Base-by-base conservation (phyloP, 768 basidiomycete species). In the Omphalotus guepiniiformis region DNA sequence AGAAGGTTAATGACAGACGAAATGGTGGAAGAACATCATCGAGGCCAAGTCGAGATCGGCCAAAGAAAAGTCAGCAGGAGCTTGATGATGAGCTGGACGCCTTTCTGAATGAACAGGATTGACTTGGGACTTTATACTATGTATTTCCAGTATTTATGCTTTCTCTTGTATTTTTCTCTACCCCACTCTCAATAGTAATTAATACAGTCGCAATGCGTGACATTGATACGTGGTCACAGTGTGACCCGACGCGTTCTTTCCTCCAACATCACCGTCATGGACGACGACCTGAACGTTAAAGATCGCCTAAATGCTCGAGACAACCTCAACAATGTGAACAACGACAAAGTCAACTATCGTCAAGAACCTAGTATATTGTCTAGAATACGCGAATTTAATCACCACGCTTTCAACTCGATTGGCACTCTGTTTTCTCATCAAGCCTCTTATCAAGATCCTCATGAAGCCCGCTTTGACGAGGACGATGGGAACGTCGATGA, bases 41-140 rank as follows among this genome's bases (percentile, higher is more conserved):
- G 50, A 21, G 8, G 18, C 19, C 42, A 53, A 63, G 68, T 30
- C 67, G 75, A 36, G 61, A 61, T 49, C 59, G 63, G 50, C 69
- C 73, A 9, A 73, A 62, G 49, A 81, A 80, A 63, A 86, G 79
- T 1, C 82, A 82, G 59, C 78, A 85, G 64, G 87, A 92, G 55
- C 69, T 93, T 29, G 89, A 93, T 53, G 87, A 83, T 40, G 89
- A 93, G 58, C 68, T 92, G 39, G 89, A 92, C 26, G 83, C 84
- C 13, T 91, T 91, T 64, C 62, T 88, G 53, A 80, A 78, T 22
- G 71, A 73, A 53, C 71, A 70, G 54, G 64, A 71, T 49, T 74
- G 56, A 60, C 41, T 38, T 35, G 19, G 6, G 44, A 44, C 42
- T 47, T 41, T 25, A 16, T 13, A 28, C 12, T 32, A 42, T 42